phyloP scores from a whole-genome alignment of 192 early-diverging fungal species.

The Lobosporangium transversale region DNA sequence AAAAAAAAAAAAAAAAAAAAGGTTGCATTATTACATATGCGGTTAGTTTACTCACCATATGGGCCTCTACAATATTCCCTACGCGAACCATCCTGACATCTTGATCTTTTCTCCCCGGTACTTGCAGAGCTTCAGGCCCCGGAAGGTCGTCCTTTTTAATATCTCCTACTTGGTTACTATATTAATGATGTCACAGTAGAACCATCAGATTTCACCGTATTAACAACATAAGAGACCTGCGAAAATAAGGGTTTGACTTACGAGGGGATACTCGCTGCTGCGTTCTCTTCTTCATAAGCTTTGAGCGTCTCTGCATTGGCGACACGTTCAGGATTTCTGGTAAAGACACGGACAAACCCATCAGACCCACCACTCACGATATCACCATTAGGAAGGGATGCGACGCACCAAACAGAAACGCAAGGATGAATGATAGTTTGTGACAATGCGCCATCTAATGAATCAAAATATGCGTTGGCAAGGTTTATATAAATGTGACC shows the following conservation, averaged over 20 bases:
- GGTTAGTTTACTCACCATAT: conserved; percentile 80
- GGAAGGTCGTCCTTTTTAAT: conserved; percentile 85
- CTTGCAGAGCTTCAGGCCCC: conserved; percentile 75
- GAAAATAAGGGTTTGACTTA: conserved; percentile 40
- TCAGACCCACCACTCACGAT: conserved; percentile 87
- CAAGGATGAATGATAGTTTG: conserved; percentile 91
- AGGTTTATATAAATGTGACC: background rate
- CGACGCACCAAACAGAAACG: conserved; percentile 92
- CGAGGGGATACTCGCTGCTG: conserved; percentile 68
- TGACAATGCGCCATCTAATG: conserved; percentile 66
- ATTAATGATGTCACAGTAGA: too few relatives aligned
- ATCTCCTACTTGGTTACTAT: conserved; percentile 83
- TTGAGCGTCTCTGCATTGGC: conserved; percentile 61
- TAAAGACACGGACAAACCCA: conserved; percentile 84
- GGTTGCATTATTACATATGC: background rate
- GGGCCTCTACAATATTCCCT: conserved; percentile 80
- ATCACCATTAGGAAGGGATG: conserved; percentile 81
- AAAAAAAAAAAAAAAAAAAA: background rate
- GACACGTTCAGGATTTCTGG: conserved; percentile 65
- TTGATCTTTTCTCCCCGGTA: conserved; percentile 79
- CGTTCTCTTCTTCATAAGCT: conserved; percentile 64
- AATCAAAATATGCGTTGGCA: background rate
- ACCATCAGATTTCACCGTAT: too few relatives aligned
- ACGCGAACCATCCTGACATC: conserved; percentile 90
- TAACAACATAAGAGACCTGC: too few relatives aligned